A percentile compares a stretch with the other conserved stretches of the same genome.
These are phyloP conservation scores for Byssochlamys sp. DNA, from an alignment of 2,329 filamentous ascomycete species.

Conservation along the genomic window DNA sequence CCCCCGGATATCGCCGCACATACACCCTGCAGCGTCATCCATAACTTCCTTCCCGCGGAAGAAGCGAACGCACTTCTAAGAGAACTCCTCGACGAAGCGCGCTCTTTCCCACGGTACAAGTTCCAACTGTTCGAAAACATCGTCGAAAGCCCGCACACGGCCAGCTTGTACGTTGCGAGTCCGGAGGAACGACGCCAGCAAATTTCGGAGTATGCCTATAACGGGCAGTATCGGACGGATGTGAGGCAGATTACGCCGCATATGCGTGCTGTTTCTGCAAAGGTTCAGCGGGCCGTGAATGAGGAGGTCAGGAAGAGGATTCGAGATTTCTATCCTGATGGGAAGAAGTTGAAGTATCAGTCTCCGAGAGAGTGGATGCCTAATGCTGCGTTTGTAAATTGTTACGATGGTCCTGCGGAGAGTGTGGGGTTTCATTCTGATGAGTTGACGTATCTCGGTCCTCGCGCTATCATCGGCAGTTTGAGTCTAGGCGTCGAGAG, in stretches of 20 bases:
- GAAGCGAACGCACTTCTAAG: slow-evolving; percentile 63
- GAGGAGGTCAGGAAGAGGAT: slow-evolving; percentile 64
- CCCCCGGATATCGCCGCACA: slow-evolving; percentile 70
- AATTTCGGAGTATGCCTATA: slow-evolving; percentile 75
- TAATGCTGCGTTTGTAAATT: slow-evolving; percentile 90
- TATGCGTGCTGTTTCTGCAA: slow-evolving; percentile 58
- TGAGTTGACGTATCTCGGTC: slow-evolving; percentile 85
- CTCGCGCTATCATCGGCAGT: slow-evolving; percentile 77
- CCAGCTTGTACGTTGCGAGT: slow-evolving; percentile 71
- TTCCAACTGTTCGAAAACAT: slow-evolving; percentile 86
- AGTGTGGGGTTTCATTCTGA: slow-evolving; percentile 89
- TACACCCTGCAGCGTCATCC: slow-evolving; percentile 83
- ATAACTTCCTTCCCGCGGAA: slow-evolving; percentile 69
- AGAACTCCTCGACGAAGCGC: slow-evolving; percentile 66
- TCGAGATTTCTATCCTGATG: slow-evolving; percentile 54
- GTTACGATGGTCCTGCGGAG: slow-evolving; percentile 72
- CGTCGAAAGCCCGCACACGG: slow-evolving; percentile 75
- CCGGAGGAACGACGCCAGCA: slow-evolving; percentile 60
- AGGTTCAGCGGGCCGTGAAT: slow-evolving; percentile 69
- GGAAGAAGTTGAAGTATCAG: slow-evolving; percentile 68
- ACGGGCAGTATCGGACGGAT: slow-evolving; percentile 65
- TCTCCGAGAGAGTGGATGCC: slow-evolving; percentile 64
- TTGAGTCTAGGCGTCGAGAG: slow-evolving; percentile 84
- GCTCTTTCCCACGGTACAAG: slow-evolving; percentile 58
- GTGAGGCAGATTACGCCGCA: slow-evolving; percentile 67